Conservation (phyloP, 768 basidiomycete genomes). For the Crassisporium funariophilum region DNA sequence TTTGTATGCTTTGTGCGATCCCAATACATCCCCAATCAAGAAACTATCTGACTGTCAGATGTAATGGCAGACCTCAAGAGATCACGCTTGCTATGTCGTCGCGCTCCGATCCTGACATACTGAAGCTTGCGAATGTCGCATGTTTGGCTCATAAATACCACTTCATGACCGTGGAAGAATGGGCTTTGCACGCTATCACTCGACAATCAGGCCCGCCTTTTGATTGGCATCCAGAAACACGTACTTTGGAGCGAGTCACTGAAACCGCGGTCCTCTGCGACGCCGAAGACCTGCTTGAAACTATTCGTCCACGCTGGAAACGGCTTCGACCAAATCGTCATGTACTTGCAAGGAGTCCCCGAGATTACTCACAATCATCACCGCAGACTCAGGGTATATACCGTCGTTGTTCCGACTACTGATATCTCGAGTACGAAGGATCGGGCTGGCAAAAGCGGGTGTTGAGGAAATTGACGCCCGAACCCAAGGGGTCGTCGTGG, state of each 20-base stretch:
- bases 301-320: constrained; percentile 48
- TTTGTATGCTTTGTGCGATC: constrained; percentile 53
- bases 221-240: constrained; percentile 22
- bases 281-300: constrained; percentile 43
- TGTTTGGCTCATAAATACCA: constrained; percentile 61
- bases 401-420: too few relatives aligned
- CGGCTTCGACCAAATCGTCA: too few relatives aligned
- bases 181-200: constrained; percentile 48
- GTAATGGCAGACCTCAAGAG: constrained; percentile 13
- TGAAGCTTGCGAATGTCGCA: constrained; percentile 47
- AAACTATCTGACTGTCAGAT: neutral
- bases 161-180: constrained; percentile 50
- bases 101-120: constrained; percentile 33
- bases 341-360: too few relatives aligned
- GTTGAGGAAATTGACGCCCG: too few relatives aligned
- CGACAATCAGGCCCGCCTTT: constrained; percentile 36
- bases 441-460: too few relatives aligned
- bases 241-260: constrained; percentile 49
- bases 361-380: too few relatives aligned
- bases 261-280: constrained; percentile 55
- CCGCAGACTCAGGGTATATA: too few relatives aligned
- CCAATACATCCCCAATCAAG: constrained; percentile 1
- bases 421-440: too few relatives aligned
- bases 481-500: too few relatives aligned
- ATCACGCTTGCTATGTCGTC: constrained; percentile 7